Base-by-base conservation (phyloP, 306 rosid genomes). In the Quillaja saponaria region DNA sequence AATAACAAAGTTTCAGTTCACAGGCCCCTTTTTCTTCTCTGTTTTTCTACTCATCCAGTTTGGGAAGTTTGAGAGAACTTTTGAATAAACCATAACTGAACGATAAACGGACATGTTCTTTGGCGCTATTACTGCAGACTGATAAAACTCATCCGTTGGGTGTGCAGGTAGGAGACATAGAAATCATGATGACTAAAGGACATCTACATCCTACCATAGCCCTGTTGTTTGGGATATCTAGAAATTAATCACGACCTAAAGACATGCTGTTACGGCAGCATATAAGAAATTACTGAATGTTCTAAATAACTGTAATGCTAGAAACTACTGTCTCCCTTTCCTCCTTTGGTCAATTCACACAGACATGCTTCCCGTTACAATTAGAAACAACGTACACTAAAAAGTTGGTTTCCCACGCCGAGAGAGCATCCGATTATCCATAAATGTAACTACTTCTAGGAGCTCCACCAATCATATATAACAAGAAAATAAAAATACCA, bases 361-460 rank as follows among this genome's bases (percentile, higher is more conserved):
- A 21, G 48, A 71, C 64, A 39, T 7, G 61, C 42, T 53, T 49
- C 10, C 13, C 55, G 18, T 54, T 75, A 76, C 78, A 80, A 68
- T 57, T 83, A 77, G 72, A 76, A 51, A 38, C 62, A 58, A 39
- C 61, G 45, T 73, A 71, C 80, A 77, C 41, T 74, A 51, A 41
- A 79, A 55, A 66, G 47, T 52, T 55, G 53, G 55, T 55, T 34
- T 53, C 40, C 70, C 28, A 16, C 46, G 7, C n/a, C n/a, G 45
- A 51, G 50, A 41, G 31, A 53, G 50, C 51, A 18, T 21, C n/a
- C n/a, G n/a, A n/a, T n/a, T n/a, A 48, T 35, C 6, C 18, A 58
- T 44, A 33, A 37, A 16, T 25, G n/a, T n/a, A n/a, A n/a, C n/a
- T n/a, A n/a, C n/a, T n/a, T 4, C 31, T 4, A 25, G 31, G 4